Percentiles rank a stretch among this genome's conserved stretches.
Conservation (phyloP, 345 rosid genomes). For the Citrus reticulata region DNA sequence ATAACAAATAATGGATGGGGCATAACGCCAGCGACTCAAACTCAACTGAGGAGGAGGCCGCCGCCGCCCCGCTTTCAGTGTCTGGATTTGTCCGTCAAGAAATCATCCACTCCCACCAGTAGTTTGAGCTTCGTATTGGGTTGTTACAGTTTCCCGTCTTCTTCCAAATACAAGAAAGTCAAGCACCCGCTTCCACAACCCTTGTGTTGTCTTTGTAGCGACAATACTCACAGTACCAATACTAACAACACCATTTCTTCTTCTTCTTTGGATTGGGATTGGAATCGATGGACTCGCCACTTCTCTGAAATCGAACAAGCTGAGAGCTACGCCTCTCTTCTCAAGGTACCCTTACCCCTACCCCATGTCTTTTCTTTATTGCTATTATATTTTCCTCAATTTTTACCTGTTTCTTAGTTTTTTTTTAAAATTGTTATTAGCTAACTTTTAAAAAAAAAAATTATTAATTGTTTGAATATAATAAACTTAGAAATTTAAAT, state of each 20-base stretch:
- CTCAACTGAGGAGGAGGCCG: conserved; percentile 23
- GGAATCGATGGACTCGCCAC: conserved; percentile 87
- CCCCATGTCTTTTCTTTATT: background rate
- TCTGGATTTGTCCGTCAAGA: conserved; percentile 30
- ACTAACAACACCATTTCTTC: conserved; percentile 10
- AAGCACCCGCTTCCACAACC: conserved; percentile 24
- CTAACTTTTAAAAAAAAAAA: too few relatives aligned
- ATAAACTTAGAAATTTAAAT: background rate
- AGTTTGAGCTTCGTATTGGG: conserved; percentile 32
- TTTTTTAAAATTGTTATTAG: background rate
- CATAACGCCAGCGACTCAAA: conserved; percentile 39
- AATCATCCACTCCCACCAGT: conserved; percentile 11
- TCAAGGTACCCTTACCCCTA: conserved; percentile 44
- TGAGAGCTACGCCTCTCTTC: conserved; percentile 72
- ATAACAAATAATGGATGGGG: conserved; percentile 41
- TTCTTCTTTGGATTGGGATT: conserved; percentile 73
- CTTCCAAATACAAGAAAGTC: conserved; percentile 23
- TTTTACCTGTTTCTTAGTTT: background rate
- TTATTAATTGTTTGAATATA: background rate
- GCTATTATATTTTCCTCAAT: background rate
- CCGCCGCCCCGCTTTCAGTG: conserved; percentile 17
- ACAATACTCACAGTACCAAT: conserved; percentile 16
- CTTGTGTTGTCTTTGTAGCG: conserved; percentile 35
- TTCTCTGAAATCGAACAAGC: conserved; percentile 77
- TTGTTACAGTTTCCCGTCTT: conserved; percentile 15